Evolutionary conservation across 2,329 filamentous ascomycete species (phyloP).

Genomic region (Lecanicillium sp.): DNA sequence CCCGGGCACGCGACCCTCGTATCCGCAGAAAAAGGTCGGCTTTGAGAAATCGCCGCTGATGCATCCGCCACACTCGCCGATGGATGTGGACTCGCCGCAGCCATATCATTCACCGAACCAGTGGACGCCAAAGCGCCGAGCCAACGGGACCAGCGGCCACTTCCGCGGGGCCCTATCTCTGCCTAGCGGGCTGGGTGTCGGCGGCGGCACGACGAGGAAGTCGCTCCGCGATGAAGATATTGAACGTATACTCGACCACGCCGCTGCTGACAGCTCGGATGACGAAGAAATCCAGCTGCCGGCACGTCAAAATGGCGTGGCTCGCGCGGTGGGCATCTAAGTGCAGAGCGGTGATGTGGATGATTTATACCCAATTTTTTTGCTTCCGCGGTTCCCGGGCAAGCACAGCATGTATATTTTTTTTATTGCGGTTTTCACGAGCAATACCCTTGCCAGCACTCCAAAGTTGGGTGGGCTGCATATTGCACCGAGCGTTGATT

Average conservation of each 20-base stretch:
- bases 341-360: not conserved
- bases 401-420: too few species aligned
- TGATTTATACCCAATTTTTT: conserved; percentile 3
- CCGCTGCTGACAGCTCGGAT: conserved; percentile 46
- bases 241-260: conserved; percentile 49
- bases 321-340: conserved; percentile 11
- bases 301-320: conserved; percentile 17
- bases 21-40: conserved; percentile 35
- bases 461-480: too few species aligned
- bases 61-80: conserved; percentile 31
- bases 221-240: conserved; percentile 47
- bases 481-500: too few species aligned
- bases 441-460: too few species aligned
- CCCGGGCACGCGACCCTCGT: conserved; percentile 37
- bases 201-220: conserved; percentile 27
- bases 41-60: conserved; percentile 39
- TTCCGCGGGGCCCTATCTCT: conserved; percentile 37
- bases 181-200: conserved; percentile 38
- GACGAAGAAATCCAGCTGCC: conserved; percentile 50
- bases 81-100: conserved; percentile 36
- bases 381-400: conserved; percentile 13
- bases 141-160: conserved; percentile 30
- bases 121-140: conserved; percentile 35
- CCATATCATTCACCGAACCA: conserved; percentile 17
- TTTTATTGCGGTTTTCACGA: too few species aligned